Evolutionary conservation across 805 yeast species (phyloP), one percentile per base, ranked within the genome.

Genomic region (Debaryomyces castellii): DNA sequence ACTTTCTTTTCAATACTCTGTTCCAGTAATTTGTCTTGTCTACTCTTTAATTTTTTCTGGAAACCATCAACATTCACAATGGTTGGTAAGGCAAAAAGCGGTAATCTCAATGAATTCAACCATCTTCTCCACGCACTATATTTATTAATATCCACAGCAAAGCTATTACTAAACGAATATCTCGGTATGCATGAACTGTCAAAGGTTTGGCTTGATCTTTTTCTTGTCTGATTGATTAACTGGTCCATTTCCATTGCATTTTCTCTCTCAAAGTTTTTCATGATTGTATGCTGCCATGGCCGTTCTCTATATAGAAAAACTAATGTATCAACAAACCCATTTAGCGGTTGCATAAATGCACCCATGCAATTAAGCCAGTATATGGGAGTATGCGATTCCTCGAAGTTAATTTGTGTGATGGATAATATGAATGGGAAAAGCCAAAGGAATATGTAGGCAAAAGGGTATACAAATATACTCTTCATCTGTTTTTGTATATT

Each of bases 391-490:
- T 76, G 71, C 1, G 49, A 37, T 17, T 74, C 60, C 46, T 78
- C 81, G 53, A 74, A 68, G 32, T 71, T 68, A 53, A 76, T 69
- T 55, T 78, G 82, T 8, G 88, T 73, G 45, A 81, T 72, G 55
- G 85, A 87, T 28, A 80, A 71, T 4, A 84, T 76, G 49, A 88
- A 78, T 1, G 97, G 97, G 51, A 87, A 83, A 17, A 85, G 58
- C 97, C 97, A 90, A 39, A 89, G 64, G 22, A 86, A 72, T 47
- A 89, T 73, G 63, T 89, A 90, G 2, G 96, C 85, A 35, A 85
- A 67, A 3, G 97, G 97, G 60, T 90, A 90, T 39, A 90, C 74
- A 63, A 90, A 89, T 40, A 90, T 84, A 25, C 85, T 75, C 55
- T 82, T 82, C 77, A 88, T 82, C 66, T 90, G 96, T 46, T 82